Evolutionary conservation across 768 basidiomycete genomes (phyloP), one percentile per base, ranked within the genome.

Genomic region (Russula virescens): DNA sequence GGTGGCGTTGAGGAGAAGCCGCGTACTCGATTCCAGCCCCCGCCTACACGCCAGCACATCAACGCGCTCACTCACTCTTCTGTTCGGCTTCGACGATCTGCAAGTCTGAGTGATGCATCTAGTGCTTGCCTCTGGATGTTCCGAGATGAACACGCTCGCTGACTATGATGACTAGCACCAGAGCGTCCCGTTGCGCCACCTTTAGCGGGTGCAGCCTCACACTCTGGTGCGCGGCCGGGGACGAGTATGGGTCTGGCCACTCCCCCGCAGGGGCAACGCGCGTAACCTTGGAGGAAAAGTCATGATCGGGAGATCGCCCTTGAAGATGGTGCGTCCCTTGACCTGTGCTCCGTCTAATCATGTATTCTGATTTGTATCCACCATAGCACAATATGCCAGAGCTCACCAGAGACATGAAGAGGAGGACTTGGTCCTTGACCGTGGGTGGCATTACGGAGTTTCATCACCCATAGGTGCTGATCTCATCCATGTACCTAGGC

Each of bases 21-120:
- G 26, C 42, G 45, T 42, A 11, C 13, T 11, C 55, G 61, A 16
- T 54, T 68, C 47, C 60, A 43, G 66, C 62, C 35, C 62, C 64
- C 61, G 40, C 71, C 69, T 42, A 47, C 56, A 10, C 63, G 73
- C 57, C 62, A 68, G 68, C 58, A 65, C 69, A 68, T 66, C 49
- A 70, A 66, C 5, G 64, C 68, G 62, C 65, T 74, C 73, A 71
- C 64, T 69, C 70, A 52, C 60, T 81, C 82, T 34, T 75, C 77
- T 13, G 75, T 78, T n/a, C 82, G 88, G 42, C 82, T 86, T 53
- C 78, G 89, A 60, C 80, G 89, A 59, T 90, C 88, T n/a, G 86
- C 87, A 18, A 89, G 88, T 71, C 75, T 91, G 54, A 90, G 87
- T 68, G 87, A 90, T 70, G 83, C 84, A 31, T 70, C 79, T 25